Evolutionary conservation across 2,329 filamentous ascomycete genomes (phyloP), one percentile per base, ranked within the genome.

Genomic region (Xylariales sp.): DNA sequence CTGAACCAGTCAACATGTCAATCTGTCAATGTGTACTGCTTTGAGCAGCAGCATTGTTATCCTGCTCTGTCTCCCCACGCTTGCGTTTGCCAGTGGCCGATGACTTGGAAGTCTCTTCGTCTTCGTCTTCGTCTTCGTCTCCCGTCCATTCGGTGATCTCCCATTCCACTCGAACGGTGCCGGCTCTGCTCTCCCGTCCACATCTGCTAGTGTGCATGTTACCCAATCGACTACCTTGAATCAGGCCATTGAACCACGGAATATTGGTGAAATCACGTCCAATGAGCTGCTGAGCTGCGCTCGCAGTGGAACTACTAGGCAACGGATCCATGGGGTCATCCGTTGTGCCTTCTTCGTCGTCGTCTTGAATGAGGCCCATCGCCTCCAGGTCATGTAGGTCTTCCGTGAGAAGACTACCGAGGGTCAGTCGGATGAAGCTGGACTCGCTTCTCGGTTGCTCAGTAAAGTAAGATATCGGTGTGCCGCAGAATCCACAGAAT

Each of bases 401-500:
- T 42, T 86, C 79, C 5, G 76, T 74, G 27, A 78, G 59, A 40
- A 96, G 68, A 51, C 84, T 91, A 4, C 87, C 87, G n/a, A 95
- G 69, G 0, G 88, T 86, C 43, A 95, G 69, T 45, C 81, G 82
- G 65, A 96, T 88, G 58, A 78, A 91, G 6, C 89, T 80, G 10
- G 84, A 83, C 58, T 93, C 86, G 38, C 71, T 71, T 1, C 63
- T 67, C 0, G 86, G 84, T 18, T 78, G 64, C 61, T 95, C 89
- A 34, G 81, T 84, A 88, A 88, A 95, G 53, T 84, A 88, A 0
- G 84, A 84, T 40, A 96, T 69, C 10, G 86, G 85, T 0, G 89
- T 95, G 39, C 90, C 90, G 60, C 90, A 95, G 67, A 86, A 94
- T 18, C 90, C 90, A 64, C 90, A 96, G 63, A 96, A 96, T 51